These are phyloP conservation scores for Fusarium musae DNA, from an alignment of 2,329 filamentous ascomycete genomes.

Conservation along the genomic window DNA sequence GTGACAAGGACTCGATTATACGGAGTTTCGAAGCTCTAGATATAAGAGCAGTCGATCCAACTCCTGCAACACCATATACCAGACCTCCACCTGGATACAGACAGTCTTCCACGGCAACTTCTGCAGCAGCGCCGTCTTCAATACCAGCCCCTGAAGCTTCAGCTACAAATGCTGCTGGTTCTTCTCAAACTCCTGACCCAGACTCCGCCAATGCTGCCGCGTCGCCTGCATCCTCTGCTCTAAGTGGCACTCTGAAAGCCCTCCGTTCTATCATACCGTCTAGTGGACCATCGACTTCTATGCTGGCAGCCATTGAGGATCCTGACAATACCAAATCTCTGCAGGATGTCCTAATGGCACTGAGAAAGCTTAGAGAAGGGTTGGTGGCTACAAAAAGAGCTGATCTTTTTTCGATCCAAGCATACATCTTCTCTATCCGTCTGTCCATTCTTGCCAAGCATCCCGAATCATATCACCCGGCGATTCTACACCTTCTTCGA, in stretches of 20 bases:
- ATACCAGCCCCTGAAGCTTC: neutral
- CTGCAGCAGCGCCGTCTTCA: neutral
- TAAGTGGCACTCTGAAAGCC: constrained; percentile 17
- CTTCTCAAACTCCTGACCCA: neutral
- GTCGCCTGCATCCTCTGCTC: constrained; percentile 10
- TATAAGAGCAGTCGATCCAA: constrained; percentile 28
- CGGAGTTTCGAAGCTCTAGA: constrained; percentile 76
- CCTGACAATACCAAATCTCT: constrained; percentile 69
- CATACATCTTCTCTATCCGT: constrained; percentile 91
- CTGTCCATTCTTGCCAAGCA: constrained; percentile 83
- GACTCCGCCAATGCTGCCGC: neutral
- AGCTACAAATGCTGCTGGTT: neutral
- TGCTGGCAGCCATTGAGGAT: constrained; percentile 33
- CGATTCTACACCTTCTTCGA: constrained; percentile 81
- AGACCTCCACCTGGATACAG: constrained; percentile 18
- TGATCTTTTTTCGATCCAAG: constrained; percentile 86
- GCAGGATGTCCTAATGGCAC: constrained; percentile 79
- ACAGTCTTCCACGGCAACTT: neutral
- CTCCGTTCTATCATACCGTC: constrained; percentile 22
- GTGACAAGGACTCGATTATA: constrained; percentile 77
- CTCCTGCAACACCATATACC: constrained; percentile 12
- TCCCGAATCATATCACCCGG: constrained; percentile 89
- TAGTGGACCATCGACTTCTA: constrained; percentile 19
- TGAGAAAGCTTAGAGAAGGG: constrained; percentile 92
- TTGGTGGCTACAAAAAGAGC: constrained; percentile 81